phyloP scores from a whole-genome alignment of 768 basidiomycete genomes.

The Boletus tylopilopsis region DNA sequence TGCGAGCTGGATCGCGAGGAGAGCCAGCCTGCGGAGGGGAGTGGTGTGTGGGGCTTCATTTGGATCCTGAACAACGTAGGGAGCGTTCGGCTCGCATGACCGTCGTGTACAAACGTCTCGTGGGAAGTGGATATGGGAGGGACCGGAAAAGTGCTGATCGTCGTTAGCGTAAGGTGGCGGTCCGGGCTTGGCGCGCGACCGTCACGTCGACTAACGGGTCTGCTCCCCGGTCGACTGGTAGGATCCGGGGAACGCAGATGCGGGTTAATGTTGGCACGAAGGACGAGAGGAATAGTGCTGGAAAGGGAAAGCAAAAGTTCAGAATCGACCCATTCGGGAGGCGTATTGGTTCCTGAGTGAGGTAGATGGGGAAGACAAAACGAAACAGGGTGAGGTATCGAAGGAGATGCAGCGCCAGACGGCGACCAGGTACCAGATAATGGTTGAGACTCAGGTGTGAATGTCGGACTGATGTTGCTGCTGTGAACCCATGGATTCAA shows the following conservation, averaged over 20 bases:
- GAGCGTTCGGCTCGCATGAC: conserved; percentile 47
- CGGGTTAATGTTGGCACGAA: conserved; percentile 13
- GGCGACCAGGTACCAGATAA: conserved; percentile 19
- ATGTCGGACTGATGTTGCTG: conserved; percentile 39
- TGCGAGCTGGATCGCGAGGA: conserved; percentile 36
- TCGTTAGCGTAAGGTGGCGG: conserved; percentile 22
- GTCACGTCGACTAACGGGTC: conserved; percentile 31
- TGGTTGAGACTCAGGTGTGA: conserved; percentile 12
- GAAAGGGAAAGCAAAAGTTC: conserved; percentile 73
- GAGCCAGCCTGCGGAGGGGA: conserved; percentile 42
- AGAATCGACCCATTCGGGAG: conserved; percentile 80
- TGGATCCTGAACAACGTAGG: conserved; percentile 52
- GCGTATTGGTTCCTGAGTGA: conserved; percentile 40
- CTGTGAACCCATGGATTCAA: conserved; percentile 57
- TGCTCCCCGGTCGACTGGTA: conserved; percentile 24
- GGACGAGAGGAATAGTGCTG: conserved; percentile 28
- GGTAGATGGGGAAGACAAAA: conserved; percentile 40
- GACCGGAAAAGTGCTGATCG: not conserved
- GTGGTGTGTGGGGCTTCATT: conserved; percentile 57
- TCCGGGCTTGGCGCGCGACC: conserved; percentile 63
- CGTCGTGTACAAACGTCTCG: conserved; percentile 52
- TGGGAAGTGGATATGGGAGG: conserved; percentile 23
- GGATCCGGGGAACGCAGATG: conserved; percentile 21
- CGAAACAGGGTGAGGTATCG: conserved; percentile 30
- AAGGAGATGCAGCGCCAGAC: conserved; percentile 39